Conservation (phyloP, 768 basidiomycete species). For the Tulasnella sp. region DNA sequence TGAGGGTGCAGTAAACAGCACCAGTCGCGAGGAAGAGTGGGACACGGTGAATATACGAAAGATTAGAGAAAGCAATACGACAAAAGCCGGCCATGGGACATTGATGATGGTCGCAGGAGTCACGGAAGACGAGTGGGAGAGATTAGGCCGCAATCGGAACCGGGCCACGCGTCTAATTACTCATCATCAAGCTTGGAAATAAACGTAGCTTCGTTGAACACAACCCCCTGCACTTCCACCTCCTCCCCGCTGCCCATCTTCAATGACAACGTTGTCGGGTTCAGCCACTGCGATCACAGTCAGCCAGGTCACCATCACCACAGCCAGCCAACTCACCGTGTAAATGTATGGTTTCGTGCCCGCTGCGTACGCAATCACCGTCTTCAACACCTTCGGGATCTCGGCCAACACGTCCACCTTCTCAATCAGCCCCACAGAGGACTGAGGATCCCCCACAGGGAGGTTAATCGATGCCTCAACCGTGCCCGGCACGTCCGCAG, state of each 20-base stretch:
- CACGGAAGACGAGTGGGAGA: too few species aligned
- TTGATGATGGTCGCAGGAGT: too few species aligned
- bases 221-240: slow-evolving; percentile 42
- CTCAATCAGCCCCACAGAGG: slow-evolving; percentile 68
- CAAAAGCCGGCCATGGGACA: too few species aligned
- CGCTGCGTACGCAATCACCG: slow-evolving; percentile 85
- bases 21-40: too few species aligned
- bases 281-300: slow-evolving; percentile 38
- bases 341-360: slow-evolving; percentile 92
- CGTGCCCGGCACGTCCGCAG: slow-evolving; percentile 38
- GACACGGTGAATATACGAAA: too few species aligned
- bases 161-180: too few species aligned
- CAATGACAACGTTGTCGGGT: slow-evolving; percentile 40
- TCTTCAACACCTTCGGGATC: slow-evolving; percentile 83
- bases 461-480: slow-evolving; percentile 45
- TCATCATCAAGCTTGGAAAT: slow-evolving; percentile 40
- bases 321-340: slow-evolving; percentile 45
- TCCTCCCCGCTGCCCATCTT: slow-evolving; percentile 30
- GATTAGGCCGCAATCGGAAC: too few species aligned
- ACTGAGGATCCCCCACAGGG: slow-evolving; percentile 44
- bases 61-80: too few species aligned
- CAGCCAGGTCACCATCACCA: neutral
- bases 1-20: too few species aligned
- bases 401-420: slow-evolving; percentile 94
- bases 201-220: slow-evolving; percentile 89